Evolutionary conservation across 2,329 filamentous ascomycete genomes (phyloP).

Genomic region (Xylariomycetidae sp.): DNA sequence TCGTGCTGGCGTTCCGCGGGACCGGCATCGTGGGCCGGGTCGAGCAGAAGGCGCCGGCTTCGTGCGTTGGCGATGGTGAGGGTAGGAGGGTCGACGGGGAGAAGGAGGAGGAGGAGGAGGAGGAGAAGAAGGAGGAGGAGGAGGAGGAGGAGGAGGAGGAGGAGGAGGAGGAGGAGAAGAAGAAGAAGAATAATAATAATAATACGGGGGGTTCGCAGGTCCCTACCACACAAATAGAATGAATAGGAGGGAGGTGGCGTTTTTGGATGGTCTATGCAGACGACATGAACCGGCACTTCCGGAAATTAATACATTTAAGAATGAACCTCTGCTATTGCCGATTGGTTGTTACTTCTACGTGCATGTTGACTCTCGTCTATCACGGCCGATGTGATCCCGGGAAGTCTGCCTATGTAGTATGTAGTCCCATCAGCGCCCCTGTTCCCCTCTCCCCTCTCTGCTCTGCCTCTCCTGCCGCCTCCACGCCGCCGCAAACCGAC

Average conservation of each 20-base stretch:
- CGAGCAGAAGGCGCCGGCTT: slow-evolving; percentile 10
- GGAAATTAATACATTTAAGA: not conserved
- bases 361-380: not conserved
- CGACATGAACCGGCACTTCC: too few relatives aligned
- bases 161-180: not conserved
- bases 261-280: not conserved
- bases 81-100: too few relatives aligned
- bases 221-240: not conserved
- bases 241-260: not conserved
- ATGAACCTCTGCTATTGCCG: not conserved
- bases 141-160: not conserved
- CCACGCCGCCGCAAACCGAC: slow-evolving; percentile 33
- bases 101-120: not conserved
- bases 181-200: not conserved
- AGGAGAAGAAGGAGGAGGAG: slow-evolving; percentile 1
- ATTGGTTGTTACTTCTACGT: not conserved
- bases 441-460: not conserved
- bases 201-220: not conserved
- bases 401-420: too few relatives aligned
- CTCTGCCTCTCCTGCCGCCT: slow-evolving; percentile 13
- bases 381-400: too few relatives aligned
- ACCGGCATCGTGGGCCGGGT: slow-evolving; percentile 46
- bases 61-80: slow-evolving; percentile 4
- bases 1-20: slow-evolving; percentile 42
- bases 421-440: too few relatives aligned